These are phyloP conservation scores for Nicotiana benthamiana DNA, from an alignment of 257 asterid species.

Conservation along the genomic window DNA sequence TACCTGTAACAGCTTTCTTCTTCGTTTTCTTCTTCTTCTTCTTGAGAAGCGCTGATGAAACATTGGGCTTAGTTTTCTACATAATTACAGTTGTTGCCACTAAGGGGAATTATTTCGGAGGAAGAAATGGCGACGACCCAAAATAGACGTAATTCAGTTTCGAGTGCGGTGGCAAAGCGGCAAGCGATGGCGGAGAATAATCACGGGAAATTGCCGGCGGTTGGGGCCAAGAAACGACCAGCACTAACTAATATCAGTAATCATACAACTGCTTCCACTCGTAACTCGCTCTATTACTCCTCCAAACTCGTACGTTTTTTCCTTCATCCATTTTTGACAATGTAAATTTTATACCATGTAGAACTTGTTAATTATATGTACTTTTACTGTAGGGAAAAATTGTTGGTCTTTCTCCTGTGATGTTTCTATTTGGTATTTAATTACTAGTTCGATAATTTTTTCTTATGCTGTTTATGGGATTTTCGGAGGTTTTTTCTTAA, in stretches of 20 bases:
- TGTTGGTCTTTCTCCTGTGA: neutral
- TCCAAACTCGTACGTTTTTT: conserved; percentile 42
- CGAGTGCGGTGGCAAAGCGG: conserved; percentile 65
- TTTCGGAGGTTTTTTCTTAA: neutral
- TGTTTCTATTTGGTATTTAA: neutral
- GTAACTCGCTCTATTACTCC: conserved; percentile 31
- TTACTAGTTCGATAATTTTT: neutral
- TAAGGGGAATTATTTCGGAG: neutral
- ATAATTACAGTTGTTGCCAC: neutral
- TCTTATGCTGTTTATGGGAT: neutral
- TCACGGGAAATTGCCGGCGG: conserved; percentile 28
- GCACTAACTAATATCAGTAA: conserved; percentile 71
- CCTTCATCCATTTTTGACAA: neutral
- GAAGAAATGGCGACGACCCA: conserved; percentile 19
- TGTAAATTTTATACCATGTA: neutral
- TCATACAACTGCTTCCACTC: conserved; percentile 38
- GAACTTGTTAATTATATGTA: neutral
- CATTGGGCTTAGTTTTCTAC: neutral
- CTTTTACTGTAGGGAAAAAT: neutral
- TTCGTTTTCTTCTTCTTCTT: neutral
- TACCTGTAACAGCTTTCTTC: neutral
- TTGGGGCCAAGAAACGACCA: conserved; percentile 64
- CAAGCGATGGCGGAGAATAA: conserved; percentile 36
- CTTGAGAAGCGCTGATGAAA: neutral
- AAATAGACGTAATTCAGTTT: conserved; percentile 38